Evolutionary conservation across 495 filamentous ascomycete species (phyloP), one percentile per base, ranked within the genome.

Genomic region (Zalerion maritima): DNA sequence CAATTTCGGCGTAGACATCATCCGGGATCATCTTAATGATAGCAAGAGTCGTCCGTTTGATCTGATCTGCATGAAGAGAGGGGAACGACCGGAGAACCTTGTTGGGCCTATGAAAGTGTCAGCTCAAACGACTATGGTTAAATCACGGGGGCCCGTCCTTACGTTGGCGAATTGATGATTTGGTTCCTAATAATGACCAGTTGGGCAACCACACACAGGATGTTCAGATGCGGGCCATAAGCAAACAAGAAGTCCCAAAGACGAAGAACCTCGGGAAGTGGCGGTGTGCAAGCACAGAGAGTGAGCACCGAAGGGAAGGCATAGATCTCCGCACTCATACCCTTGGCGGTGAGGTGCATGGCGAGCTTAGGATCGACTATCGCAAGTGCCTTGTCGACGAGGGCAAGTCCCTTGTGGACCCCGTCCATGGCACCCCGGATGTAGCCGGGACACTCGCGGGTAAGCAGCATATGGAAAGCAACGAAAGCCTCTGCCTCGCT

Each of bases 161-260:
- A 94, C 89, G 81, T 96, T 24, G 75, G 64, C 38, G 76, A 86
- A 21, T 67, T 68, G 36, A 96, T 55, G 31, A 99, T 72, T 25
- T 75, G 71, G 29, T 91, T 83, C 29, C 85, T 62, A 55, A 94
- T 82, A 37, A 89, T 67, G 22, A 92, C 69, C 27, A 99, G 58
- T 53, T 99, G 89, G n/a, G 85, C 84, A 14, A 96, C 91, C 38
- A 99, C 94, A 45, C 91, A 96, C 6, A 99, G 48, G 28, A 99
- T 81, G 42, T 99, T 99, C 26, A 96, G 47, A 53, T 96, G 91
- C 19, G 82, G 68, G 0, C 89, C 89, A 43, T 94, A 99, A 0
- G 89, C 86, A 46, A 99, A 84, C 8, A 96, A 60, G 41, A 99
- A 99, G 50, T 99, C 89, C 89, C 89, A 99, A n/a, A 96, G 64